Evolutionary conservation across 345 rosid species (phyloP), one percentile per base, ranked within the genome.

Genomic region (Gossypium stocksii): DNA sequence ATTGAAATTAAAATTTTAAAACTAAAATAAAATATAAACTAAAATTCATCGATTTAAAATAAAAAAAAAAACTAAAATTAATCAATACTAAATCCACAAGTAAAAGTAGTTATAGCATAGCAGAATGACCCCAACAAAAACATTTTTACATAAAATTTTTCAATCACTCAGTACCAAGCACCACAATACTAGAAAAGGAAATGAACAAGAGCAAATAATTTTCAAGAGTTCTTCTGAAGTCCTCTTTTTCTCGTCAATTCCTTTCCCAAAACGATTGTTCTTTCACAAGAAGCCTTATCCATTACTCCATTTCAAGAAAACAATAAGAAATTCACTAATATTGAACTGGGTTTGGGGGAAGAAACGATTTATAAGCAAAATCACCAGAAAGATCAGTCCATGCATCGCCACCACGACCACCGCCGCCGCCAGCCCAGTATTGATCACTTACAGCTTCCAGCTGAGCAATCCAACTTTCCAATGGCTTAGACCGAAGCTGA

Each of bases 381-480:
- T 41, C 69, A 86, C 85, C 83, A 22, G 85, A 71, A 60, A 86
- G 81, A 79, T 88, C 85, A 61, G 82, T 84, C 89, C 89, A 88
- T 79, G 87, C 87, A 84, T 70, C 80, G 67, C 22, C 54, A 2
- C 52, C 63, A 59, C 0, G 38, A 52, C 77, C 76, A 59, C 77
- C n/a, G 41, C 41, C 41, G 80, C 41, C 41, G 7, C 41, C 41
- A 34, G 41, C 41, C 41, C 41, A 5, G 41, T 34, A 34, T 5
- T 34, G 41, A 34, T 34, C 41, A 34, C 41, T 34, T 34, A 34
- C 82, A 4, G 71, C 46, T 7, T 77, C 66, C 25, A 66, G 46
- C 29, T 74, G 80, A 11, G 71, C 10, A 29, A 54, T 38, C 58
- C 75, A 72, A n/a, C 74, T 45, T 38, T 84, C 84, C 79, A 81